Conservation (phyloP, 352 stramenopile genomes). For the Phytophthora sansomeana region DNA sequence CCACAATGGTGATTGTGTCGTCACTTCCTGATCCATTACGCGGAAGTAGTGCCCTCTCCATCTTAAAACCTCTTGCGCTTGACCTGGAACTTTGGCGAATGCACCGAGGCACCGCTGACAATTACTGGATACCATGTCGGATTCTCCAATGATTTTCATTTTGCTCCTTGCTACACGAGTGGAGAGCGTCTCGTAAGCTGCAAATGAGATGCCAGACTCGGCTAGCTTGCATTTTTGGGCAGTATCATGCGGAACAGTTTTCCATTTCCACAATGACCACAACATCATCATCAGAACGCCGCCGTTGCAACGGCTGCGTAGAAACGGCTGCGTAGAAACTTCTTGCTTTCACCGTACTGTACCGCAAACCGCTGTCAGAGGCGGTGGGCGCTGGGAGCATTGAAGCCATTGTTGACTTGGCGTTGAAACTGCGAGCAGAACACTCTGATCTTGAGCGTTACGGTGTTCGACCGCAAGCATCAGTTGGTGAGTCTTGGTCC, state of each 20-base stretch:
- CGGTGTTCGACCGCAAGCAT: slow-evolving; percentile 8
- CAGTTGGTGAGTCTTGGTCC: slow-evolving; percentile 11
- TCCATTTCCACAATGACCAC: too few species aligned
- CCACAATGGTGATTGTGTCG: slow-evolving; percentile 29
- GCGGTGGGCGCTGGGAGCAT: too few species aligned
- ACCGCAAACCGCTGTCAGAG: background rate
- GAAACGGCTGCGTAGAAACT: background rate
- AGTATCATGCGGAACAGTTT: too few species aligned
- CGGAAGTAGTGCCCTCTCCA: slow-evolving; percentile 16
- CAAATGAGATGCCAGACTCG: background rate
- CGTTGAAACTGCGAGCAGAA: slow-evolving; percentile 1
- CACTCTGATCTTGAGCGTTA: background rate
- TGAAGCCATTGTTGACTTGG: slow-evolving; percentile 1
- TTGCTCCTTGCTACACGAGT: slow-evolving; percentile 24
- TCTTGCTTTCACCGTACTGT: background rate
- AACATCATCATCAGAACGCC: background rate
- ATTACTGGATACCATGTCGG: slow-evolving; percentile 23
- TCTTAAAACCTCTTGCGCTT: slow-evolving; percentile 10
- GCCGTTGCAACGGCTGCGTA: background rate
- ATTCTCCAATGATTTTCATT: slow-evolving; percentile 28
- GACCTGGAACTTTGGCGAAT: slow-evolving; percentile 25
- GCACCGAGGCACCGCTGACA: background rate
- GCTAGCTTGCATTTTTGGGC: background rate
- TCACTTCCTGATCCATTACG: slow-evolving; percentile 6
- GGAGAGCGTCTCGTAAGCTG: background rate